Base-by-base conservation (phyloP, 129 eudicot species). In the Chrysanthemum lavandulifolium region DNA sequence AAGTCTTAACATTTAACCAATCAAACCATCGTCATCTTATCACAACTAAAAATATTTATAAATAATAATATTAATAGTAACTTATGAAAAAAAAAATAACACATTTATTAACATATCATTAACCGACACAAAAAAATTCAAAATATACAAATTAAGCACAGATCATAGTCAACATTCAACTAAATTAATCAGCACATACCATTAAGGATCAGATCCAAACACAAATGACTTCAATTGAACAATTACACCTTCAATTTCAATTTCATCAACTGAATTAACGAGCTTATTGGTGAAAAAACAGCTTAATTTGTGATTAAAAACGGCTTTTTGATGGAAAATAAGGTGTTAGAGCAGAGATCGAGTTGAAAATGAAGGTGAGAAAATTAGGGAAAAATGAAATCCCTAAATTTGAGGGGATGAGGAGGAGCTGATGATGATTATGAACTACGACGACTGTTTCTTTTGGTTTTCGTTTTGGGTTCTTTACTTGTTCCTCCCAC, bases 151-250 rank as follows among this genome's bases (percentile, higher is more conserved):
- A 40, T 7, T 40, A 40, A 40, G 47, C 56, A 21, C 29, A 71
- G 66, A 76, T 76, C 75, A 31, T 76, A 63, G 48, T 64, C 59
- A 63, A 6, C 58, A 53, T 69, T 54, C 29, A 69, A 57, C 10
- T 29, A 16, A 76, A 36, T 21, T 25, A 75, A 57, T 19, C 2
- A 47, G 2, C 53, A 65, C 73, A 47, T 78, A 78, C 82, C 82
- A 78, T 78, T 58, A 18, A 2, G 68, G 82, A 72, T 72, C 82
- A 78, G 82, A 78, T 78, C 82, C 56, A 68, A 49, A 77, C 12
- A 25, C 62, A 59, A 72, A 72, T 13, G 55, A 78, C 73, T 65
- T 65, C 49, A 72, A 72, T 77, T 50, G 14, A 78, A 49, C 62
- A 78, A 12, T 67, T 54, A 25, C 68, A 71, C 65, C 71, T 69